A percentile compares a stretch with the other conserved stretches of the same genome.
Evolutionary conservation across 129 eudicot species (phyloP).

Genomic region (Centrapalus pauciflorus): DNA sequence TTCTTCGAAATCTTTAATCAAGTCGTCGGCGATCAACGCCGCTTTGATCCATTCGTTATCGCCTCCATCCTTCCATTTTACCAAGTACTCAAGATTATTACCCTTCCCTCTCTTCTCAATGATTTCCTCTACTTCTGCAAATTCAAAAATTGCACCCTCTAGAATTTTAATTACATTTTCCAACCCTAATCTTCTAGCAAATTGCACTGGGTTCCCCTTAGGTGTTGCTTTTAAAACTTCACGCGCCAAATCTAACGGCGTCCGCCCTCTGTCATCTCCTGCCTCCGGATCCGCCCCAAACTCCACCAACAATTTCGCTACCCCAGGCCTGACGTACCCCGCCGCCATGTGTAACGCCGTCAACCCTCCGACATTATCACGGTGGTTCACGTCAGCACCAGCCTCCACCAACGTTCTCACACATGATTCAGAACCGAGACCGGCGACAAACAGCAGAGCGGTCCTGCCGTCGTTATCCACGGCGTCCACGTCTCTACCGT

Average conservation of each 20-base stretch:
- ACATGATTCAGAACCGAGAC: constrained; percentile 79
- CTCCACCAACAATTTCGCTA: constrained; percentile 44
- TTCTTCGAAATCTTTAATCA: constrained; percentile 71
- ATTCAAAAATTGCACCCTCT: constrained; percentile 69
- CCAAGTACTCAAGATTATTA: constrained; percentile 62
- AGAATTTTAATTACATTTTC: constrained; percentile 54
- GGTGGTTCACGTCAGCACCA: constrained; percentile 64
- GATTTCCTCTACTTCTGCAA: constrained; percentile 76
- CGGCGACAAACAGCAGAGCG: constrained; percentile 72
- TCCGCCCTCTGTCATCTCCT: constrained; percentile 56
- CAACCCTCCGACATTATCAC: constrained; percentile 65
- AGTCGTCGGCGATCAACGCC: constrained; percentile 52
- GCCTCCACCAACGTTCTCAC: constrained; percentile 53
- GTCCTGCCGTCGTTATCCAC: constrained; percentile 83
- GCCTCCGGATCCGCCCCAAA: constrained; percentile 70
- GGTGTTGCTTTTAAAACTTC: constrained; percentile 68
- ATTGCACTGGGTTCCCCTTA: constrained; percentile 73
- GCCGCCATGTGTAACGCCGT: constrained; percentile 96
- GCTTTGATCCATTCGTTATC: constrained; percentile 90
- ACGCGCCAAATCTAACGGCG: constrained; percentile 66
- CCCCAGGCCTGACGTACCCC: constrained; percentile 72
- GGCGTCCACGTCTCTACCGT: constrained; percentile 68
- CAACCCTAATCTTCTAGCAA: constrained; percentile 74
- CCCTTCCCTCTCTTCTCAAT: constrained; percentile 91
- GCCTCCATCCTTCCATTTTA: constrained; percentile 84